Evolutionary conservation across 768 basidiomycete genomes (phyloP), one percentile per base, ranked within the genome.

Genomic region (Astraeus odoratus): DNA sequence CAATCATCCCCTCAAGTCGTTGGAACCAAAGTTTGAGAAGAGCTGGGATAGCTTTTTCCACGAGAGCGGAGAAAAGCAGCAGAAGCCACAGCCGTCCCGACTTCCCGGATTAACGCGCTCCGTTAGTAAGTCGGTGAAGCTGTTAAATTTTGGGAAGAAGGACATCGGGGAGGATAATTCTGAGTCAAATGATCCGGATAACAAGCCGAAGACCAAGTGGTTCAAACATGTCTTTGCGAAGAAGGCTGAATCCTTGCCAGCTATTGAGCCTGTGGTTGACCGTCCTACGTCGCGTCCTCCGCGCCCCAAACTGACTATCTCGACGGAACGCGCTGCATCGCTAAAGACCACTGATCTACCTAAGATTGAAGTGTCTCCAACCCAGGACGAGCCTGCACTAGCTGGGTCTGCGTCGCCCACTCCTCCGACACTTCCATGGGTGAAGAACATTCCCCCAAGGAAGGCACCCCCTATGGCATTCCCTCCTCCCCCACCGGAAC

Each of bases 11-110:
- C 55, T 60, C 48, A 43, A 55, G 53, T 38, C 59, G 25, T 42
- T 67, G 38, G 49, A 58, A 27, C 60, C 64, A 4, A 52, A 53
- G 23, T 61, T 69, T 6, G 66, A 68, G 55, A 68, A 64, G 50
- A 73, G 72, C 44, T 71, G 70, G 64, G 67, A 73, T 37, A 73
- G 66, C 47, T 71, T 76, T 59, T 65, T 74, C 46, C 66, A 61
- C 33, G 57, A 62, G 15, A 29, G 29, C 20, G 51, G 49, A 26
- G 23, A 42, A 19, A 49, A 54, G 18, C 45, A 35, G 37, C 51
- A 53, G 10, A 58, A 47, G 34, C 51, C 48, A 30, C 12, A 47
- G 34, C 51, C 48, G 33, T 13, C 12, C 30, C 58, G 56, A 40
- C 48, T 53, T 43, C 57, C 65, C 37, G 56, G 53, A 39, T 53